Evolutionary conservation across 768 basidiomycete genomes (phyloP), one percentile per base, ranked within the genome.

Genomic region (Leccinum uliginosum): DNA sequence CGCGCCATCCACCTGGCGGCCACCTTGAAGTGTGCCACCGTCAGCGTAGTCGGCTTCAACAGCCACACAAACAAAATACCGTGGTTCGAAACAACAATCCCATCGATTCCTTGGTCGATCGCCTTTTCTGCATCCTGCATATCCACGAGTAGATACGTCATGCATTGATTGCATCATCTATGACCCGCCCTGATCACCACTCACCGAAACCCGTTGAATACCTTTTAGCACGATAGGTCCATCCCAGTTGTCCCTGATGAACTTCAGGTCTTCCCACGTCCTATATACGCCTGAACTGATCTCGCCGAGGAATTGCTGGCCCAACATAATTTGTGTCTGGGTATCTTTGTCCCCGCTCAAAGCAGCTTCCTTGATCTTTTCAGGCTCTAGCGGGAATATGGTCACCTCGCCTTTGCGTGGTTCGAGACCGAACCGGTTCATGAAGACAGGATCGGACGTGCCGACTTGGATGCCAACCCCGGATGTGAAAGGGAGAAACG

Each of bases 221-320:
- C 89, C 90, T 67, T 93, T 93, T 50, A 92, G 73, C 17, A 91
- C 72, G 53, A 93, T 70, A 1, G 87, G 87, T 0, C 89, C 89
- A 15, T 89, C 81, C 91, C 89, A 92, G 54, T 86, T 82, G 23
- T 85, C 78, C 64, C 81, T 77, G 59, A 92, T 66, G 60, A 90
- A 82, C 62, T 76, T 76, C 56, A 92, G 67, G 54, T 91, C 83
- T 51, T 89, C 81, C 90, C 91, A 92, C 11, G 78, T 72, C 62
- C 77, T 80, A 65, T 81, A 90, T 27, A 71, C 53, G 2, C 89
- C 87, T 12, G 84, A 83, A 63, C 80, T 85, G 15, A 74, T 72
- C 69, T 90, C 84, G 55, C 73, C 76, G 40, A 87, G 65, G 86
- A 86, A 92, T 53, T 77, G 82, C 24, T 53, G 65, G 1, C 88